Percentiles rank a stretch among this genome's conserved stretches.
phyloP scores from a whole-genome alignment of 306 rosid species.

The Pterocarpus santalinus region DNA sequence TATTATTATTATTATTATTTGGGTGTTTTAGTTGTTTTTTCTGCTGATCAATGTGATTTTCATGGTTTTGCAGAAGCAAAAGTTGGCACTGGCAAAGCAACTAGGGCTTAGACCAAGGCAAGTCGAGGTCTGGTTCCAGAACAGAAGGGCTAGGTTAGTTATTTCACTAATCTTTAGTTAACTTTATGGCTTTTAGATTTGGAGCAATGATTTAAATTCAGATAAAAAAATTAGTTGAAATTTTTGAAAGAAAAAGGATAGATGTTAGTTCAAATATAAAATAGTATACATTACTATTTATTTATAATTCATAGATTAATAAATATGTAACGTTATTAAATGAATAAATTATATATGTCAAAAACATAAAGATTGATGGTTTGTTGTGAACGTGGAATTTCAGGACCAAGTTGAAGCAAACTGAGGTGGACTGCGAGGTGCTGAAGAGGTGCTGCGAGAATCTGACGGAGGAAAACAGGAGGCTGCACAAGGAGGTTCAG shows the following conservation, averaged over 20 bases:
- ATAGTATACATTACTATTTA: no score
- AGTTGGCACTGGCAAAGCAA: conserved; percentile 83
- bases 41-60: neutral
- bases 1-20: no score
- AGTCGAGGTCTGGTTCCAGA: conserved; percentile 99
- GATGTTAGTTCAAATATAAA: no score
- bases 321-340: no score
- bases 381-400: neutral
- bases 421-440: conserved; percentile 95
- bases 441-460: conserved; percentile 90
- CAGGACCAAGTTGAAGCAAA: conserved; percentile 94
- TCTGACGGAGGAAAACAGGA: conserved; percentile 90
- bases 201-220: no score
- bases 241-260: no score
- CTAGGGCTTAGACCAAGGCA: conserved; percentile 87
- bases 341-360: no score
- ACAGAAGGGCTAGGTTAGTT: conserved; percentile 91
- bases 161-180: neutral
- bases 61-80: conserved; percentile 72
- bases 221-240: no score
- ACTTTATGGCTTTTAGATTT: no score
- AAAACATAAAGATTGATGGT: no score
- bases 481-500: conserved; percentile 92
- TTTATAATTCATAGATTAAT: no score
- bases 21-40: no score